These are phyloP conservation scores for Madurella fahalii DNA, from an alignment of 2,329 filamentous ascomycete genomes.

Conservation along the genomic window DNA sequence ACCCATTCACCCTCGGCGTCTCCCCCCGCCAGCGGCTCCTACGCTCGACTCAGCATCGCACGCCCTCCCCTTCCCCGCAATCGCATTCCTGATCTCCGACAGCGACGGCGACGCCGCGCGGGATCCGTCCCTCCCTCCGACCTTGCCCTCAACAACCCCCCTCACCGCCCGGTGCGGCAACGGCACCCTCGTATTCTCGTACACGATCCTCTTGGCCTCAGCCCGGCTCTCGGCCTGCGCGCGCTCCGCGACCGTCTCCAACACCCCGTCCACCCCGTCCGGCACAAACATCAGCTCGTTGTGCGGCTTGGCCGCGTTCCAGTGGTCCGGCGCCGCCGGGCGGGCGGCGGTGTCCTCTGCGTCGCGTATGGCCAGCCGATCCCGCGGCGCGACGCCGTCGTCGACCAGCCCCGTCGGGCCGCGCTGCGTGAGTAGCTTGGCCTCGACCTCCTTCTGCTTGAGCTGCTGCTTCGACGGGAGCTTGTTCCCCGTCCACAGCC, in stretches of 20 bases:
- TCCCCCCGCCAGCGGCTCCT: slow-evolving; percentile 56
- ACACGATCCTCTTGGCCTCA: slow-evolving; percentile 71
- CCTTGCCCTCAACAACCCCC: neutral
- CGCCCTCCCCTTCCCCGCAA: slow-evolving; percentile 64
- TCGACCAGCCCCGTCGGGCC: slow-evolving; percentile 39
- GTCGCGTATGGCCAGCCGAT: slow-evolving; percentile 62
- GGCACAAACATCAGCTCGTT: slow-evolving; percentile 87
- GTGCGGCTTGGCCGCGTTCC: slow-evolving; percentile 63
- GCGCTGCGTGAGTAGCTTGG: slow-evolving; percentile 33
- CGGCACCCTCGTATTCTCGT: slow-evolving; percentile 78
- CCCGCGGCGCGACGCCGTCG: slow-evolving; percentile 51
- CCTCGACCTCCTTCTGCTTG: slow-evolving; percentile 59
- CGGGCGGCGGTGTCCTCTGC: slow-evolving; percentile 57
- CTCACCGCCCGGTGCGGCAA: slow-evolving; percentile 26
- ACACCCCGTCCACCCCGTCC: slow-evolving; percentile 56
- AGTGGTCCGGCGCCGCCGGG: slow-evolving; percentile 72
- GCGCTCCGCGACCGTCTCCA: slow-evolving; percentile 61
- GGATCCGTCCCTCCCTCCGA: slow-evolving; percentile 32
- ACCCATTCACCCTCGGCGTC: slow-evolving; percentile 89
- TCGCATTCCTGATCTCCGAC: slow-evolving; percentile 78
- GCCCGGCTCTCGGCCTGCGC: slow-evolving; percentile 69
- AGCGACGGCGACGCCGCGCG: slow-evolving; percentile 75
- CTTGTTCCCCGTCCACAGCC: slow-evolving; percentile 87
- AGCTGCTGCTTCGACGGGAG: slow-evolving; percentile 76
- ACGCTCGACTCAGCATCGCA: slow-evolving; percentile 58